Base-by-base conservation (phyloP, 2,329 filamentous ascomycete species). In the Paraphoma sp. region DNA sequence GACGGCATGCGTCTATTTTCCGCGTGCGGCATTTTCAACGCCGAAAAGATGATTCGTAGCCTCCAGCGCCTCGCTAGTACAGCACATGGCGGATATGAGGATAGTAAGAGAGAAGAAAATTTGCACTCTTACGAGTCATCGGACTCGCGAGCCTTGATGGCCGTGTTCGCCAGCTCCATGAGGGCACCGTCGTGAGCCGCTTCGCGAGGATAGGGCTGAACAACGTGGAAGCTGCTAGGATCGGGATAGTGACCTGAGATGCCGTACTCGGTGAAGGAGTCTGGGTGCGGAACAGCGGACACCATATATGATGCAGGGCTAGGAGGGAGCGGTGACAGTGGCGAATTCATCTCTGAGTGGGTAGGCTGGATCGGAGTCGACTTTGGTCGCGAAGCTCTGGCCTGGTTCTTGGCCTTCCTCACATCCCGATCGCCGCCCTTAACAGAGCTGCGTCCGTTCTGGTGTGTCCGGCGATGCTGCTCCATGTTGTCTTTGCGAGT, bases 401-500 rank as follows among this genome's bases (percentile, higher is more conserved):
- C 62, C 51, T 70, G 72, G 33, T 62, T 59, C 59, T 76, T 77
- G n/a, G 68, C 61, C 55, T 75, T 78, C 48, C 78, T 77, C 18
- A 72, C 63, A n/a, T 73, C 71, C 36, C 71, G 68, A 8, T 78
- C 75, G 29, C 46, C 60, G 45, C 59, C 60, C 53, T 77, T 77
- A 23, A 64, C 56, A 1, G 77, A 71, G 46, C 76, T 79, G 50
- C 81, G 80, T 4, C 80, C 81, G 58, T 77, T 82, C 60, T 86
- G 89, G 74, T 93, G 90, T 0, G 90, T 93, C 68, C 91, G 86
- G 30, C 91, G 83, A 69, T 93, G 90, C 78, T 93, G 90, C 82
- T 92, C 92, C 90, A 93, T 93, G 81, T 93, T 93, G 81, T 93
- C 90, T 66, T 89, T 88, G 62, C 90, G 88, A 10, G 89, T 92